phyloP scores from a whole-genome alignment of 2,329 filamentous ascomycete genomes.

The Diaporthe vaccinii region DNA sequence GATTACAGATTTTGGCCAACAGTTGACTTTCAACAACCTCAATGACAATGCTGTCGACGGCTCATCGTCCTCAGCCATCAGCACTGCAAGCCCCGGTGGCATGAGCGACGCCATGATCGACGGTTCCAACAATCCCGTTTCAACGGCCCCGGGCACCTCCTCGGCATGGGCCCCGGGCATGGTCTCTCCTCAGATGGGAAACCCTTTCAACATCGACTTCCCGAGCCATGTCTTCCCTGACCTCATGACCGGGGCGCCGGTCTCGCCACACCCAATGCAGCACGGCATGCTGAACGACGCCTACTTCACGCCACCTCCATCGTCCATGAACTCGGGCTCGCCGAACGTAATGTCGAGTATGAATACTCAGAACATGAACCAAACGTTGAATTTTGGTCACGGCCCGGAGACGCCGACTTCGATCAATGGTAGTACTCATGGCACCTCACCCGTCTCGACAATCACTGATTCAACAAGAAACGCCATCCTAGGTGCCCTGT shows the following conservation, averaged over 20 bases:
- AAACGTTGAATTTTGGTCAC: slow-evolving; percentile 73
- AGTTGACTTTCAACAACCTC: slow-evolving; percentile 76
- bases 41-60: slow-evolving; percentile 89
- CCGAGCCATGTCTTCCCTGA: slow-evolving; percentile 82
- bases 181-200: slow-evolving; percentile 76
- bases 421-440: slow-evolving; percentile 74
- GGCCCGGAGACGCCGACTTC: slow-evolving; percentile 82
- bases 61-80: slow-evolving; percentile 96
- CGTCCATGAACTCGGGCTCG: slow-evolving; percentile 77
- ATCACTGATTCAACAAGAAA: slow-evolving; percentile 75
- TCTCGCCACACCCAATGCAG: slow-evolving; percentile 82
- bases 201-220: slow-evolving; percentile 82
- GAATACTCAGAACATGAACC: slow-evolving; percentile 72
- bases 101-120: slow-evolving; percentile 94
- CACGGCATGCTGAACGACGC: slow-evolving; percentile 80
- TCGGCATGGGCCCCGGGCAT: slow-evolving; percentile 80
- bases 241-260: slow-evolving; percentile 77
- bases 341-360: slow-evolving; percentile 78
- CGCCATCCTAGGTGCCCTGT: slow-evolving; percentile 71
- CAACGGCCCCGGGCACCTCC: slow-evolving; percentile 62
- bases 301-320: slow-evolving; percentile 83
- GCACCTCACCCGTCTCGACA: slow-evolving; percentile 71
- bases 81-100: slow-evolving; percentile 91
- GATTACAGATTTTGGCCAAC: slow-evolving; percentile 73
- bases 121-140: slow-evolving; percentile 75